Conservation (phyloP, 2,329 filamentous ascomycete species). For the Fusarium veterinarium region DNA sequence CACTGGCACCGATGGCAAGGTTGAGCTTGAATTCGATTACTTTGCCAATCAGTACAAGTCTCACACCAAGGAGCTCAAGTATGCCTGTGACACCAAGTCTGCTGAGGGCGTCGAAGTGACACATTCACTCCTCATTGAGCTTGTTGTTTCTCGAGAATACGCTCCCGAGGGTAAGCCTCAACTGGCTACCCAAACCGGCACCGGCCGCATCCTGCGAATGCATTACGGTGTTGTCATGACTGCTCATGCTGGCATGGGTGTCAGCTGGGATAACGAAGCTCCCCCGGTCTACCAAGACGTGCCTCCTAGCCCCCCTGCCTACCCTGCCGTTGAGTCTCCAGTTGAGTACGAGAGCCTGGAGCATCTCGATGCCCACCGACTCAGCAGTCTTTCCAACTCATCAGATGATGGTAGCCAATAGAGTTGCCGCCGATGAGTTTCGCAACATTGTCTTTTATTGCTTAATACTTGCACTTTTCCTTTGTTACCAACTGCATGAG, state of each 20-base stretch:
- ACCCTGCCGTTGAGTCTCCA: slow-evolving; percentile 56
- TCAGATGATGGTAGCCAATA: slow-evolving; percentile 34
- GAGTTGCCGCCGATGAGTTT: background rate
- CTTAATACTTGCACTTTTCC: slow-evolving; percentile 26
- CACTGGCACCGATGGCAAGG: slow-evolving; percentile 64
- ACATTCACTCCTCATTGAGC: slow-evolving; percentile 89
- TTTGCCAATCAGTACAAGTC: slow-evolving; percentile 54
- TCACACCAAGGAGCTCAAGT: slow-evolving; percentile 64
- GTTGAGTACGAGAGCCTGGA: slow-evolving; percentile 56
- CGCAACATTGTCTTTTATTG: slow-evolving; percentile 12
- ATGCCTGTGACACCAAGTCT: slow-evolving; percentile 82
- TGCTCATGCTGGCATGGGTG: slow-evolving; percentile 85
- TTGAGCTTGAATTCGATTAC: slow-evolving; percentile 84
- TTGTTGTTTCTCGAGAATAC: slow-evolving; percentile 95
- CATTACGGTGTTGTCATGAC: slow-evolving; percentile 88
- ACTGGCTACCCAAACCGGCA: slow-evolving; percentile 85
- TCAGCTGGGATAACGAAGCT: slow-evolving; percentile 97
- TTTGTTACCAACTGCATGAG: slow-evolving; percentile 39
- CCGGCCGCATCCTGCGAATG: slow-evolving; percentile 90
- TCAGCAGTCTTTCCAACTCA: slow-evolving; percentile 39
- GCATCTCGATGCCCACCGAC: slow-evolving; percentile 46
- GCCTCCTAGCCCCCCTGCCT: slow-evolving; percentile 83
- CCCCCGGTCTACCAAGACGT: slow-evolving; percentile 96
- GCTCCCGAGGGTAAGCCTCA: slow-evolving; percentile 74
- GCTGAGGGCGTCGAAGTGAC: slow-evolving; percentile 80